A percentile compares a stretch with the other conserved stretches of the same genome.
Evolutionary conservation across 176 grass and related monocot species (phyloP).

Genomic region (Paspalum notatum): DNA sequence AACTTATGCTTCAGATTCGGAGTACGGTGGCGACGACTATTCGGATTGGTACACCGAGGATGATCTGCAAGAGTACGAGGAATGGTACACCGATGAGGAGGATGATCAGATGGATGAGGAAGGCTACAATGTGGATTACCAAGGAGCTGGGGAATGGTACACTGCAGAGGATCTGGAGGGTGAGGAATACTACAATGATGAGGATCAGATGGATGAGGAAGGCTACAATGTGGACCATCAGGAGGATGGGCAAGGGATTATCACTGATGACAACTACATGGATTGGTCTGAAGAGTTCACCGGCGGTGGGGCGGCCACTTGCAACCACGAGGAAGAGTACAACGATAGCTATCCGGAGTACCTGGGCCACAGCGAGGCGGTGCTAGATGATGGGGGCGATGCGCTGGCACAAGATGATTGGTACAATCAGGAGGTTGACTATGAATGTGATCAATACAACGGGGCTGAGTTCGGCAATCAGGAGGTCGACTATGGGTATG

Average conservation of each 20-base stretch:
- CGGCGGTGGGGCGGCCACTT: background rate
- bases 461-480: too few species aligned
- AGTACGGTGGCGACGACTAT: background rate
- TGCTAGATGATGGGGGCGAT: background rate
- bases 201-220: background rate
- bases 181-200: background rate
- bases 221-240: background rate
- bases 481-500: too few species aligned
- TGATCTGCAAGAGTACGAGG: background rate
- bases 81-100: background rate
- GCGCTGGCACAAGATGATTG: constrained; percentile 30
- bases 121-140: background rate
- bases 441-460: background rate
- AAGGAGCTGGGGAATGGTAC: background rate
- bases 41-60: background rate
- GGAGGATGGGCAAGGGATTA: background rate
- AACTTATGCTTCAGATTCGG: constrained; percentile 30
- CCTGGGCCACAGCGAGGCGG: background rate
- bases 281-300: background rate
- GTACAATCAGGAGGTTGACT: constrained; percentile 15
- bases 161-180: background rate
- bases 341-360: background rate
- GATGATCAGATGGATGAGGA: background rate
- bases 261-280: background rate
- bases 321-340: background rate